phyloP scores from a whole-genome alignment of 2,329 filamentous ascomycete species.

The Xylaria sp. region DNA sequence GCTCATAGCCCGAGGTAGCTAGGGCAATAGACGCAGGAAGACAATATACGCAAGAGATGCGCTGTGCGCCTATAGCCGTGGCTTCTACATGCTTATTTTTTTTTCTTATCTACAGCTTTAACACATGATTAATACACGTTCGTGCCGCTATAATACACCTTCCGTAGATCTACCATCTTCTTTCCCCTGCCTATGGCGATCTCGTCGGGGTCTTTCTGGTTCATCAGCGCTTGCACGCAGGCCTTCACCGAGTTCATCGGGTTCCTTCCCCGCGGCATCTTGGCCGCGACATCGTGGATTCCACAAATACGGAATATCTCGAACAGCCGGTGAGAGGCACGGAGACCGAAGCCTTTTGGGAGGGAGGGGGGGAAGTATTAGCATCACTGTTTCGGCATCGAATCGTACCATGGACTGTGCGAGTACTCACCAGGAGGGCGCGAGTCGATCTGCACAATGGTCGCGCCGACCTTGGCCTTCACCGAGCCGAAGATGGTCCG shows the following conservation, averaged over 20 bases:
- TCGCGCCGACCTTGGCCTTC: slow-evolving; percentile 83
- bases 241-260: slow-evolving; percentile 99
- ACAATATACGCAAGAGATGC: neutral
- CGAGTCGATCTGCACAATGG: slow-evolving; percentile 77
- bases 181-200: slow-evolving; percentile 87
- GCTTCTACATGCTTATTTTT: neutral
- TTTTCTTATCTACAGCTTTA: slow-evolving; percentile 21
- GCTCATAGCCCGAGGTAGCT: neutral
- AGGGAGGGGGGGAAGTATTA: neutral
- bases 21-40: neutral
- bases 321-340: slow-evolving; percentile 88
- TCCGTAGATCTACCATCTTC: slow-evolving; percentile 94
- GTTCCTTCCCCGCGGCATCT: slow-evolving; percentile 83
- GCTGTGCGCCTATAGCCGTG: neutral
- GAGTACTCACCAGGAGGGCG: slow-evolving; percentile 78
- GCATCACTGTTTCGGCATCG: slow-evolving; percentile 2
- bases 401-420: neutral
- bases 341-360: slow-evolving; percentile 81
- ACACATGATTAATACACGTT: slow-evolving; percentile 50
- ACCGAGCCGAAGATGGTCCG: slow-evolving; percentile 89
- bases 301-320: slow-evolving; percentile 89
- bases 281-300: slow-evolving; percentile 82
- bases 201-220: slow-evolving; percentile 84
- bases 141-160: slow-evolving; percentile 89
- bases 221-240: slow-evolving; percentile 77